These are phyloP conservation scores for Neonectria neomacrospora DNA, from an alignment of 2,329 filamentous ascomycete genomes.

Conservation along the genomic window DNA sequence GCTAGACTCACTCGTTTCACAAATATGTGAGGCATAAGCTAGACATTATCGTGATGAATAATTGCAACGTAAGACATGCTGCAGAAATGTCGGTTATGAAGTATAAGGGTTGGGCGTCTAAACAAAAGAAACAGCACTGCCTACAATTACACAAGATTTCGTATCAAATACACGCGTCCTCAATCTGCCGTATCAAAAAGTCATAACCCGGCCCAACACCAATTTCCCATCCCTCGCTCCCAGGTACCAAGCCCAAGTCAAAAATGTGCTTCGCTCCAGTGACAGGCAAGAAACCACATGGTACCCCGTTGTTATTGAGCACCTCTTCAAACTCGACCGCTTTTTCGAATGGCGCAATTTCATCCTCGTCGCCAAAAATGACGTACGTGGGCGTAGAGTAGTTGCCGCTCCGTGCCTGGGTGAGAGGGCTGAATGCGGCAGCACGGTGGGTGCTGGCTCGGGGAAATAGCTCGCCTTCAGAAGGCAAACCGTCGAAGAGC, in stretches of 20 bases:
- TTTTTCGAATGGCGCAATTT: slow-evolving; percentile 33
- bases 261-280: slow-evolving; percentile 35
- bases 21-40: no score
- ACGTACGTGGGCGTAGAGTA: slow-evolving; percentile 35
- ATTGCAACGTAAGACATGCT: no score
- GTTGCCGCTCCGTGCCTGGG: slow-evolving; percentile 30
- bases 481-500: slow-evolving; percentile 30
- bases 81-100: no score
- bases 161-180: no score
- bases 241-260: slow-evolving; percentile 30
- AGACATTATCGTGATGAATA: no score
- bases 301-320: slow-evolving; percentile 9
- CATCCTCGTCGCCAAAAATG: slow-evolving; percentile 35
- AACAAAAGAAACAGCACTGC: no score
- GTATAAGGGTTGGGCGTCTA: no score
- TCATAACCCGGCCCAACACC: slow-evolving; percentile 33
- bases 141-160: no score
- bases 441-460: slow-evolving; percentile 24
- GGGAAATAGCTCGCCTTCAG: slow-evolving; percentile 20
- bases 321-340: slow-evolving; percentile 27
- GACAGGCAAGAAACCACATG: slow-evolving; percentile 29
- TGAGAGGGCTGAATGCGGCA: slow-evolving; percentile 32
- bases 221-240: slow-evolving; percentile 30
- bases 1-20: no score
- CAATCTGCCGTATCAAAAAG: slow-evolving; percentile 30